These are phyloP conservation scores for Elsinoe arachidis DNA, from an alignment of 2,329 filamentous ascomycete genomes.

Conservation along the genomic window DNA sequence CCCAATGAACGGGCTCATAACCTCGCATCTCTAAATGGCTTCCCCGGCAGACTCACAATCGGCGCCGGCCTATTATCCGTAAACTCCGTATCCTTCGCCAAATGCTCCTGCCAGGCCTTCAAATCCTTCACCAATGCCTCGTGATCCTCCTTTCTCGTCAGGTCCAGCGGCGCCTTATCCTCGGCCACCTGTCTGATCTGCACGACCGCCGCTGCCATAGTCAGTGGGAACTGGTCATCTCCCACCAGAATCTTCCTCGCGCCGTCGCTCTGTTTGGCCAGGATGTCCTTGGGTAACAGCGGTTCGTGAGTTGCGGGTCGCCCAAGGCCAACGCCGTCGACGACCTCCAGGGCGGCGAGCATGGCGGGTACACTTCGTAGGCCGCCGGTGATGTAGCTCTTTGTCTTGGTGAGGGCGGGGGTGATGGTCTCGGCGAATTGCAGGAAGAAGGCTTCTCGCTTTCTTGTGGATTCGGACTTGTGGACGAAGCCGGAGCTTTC, in stretches of 20 bases:
- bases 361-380: conserved; percentile 48
- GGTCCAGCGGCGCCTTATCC: conserved; percentile 45
- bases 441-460: conserved; percentile 51
- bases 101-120: conserved; percentile 34
- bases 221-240: conserved; percentile 44
- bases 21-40: background rate
- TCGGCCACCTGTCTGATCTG: conserved; percentile 47
- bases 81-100: conserved; percentile 30
- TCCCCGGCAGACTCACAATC: background rate
- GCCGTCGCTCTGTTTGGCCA: conserved; percentile 38
- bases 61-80: background rate
- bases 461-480: conserved; percentile 46
- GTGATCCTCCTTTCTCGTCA: conserved; percentile 41
- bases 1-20: background rate
- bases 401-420: conserved; percentile 43
- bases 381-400: conserved; percentile 52
- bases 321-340: conserved; percentile 54
- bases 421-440: conserved; percentile 50
- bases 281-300: conserved; percentile 37
- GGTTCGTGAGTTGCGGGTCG: conserved; percentile 47
- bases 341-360: conserved; percentile 46
- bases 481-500: conserved; percentile 45
- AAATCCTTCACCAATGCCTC: conserved; percentile 43
- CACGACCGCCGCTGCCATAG: conserved; percentile 39
- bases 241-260: conserved; percentile 41